These are phyloP conservation scores for Ligustrum vulgare DNA, from an alignment of 257 asterid genomes.

Conservation along the genomic window DNA sequence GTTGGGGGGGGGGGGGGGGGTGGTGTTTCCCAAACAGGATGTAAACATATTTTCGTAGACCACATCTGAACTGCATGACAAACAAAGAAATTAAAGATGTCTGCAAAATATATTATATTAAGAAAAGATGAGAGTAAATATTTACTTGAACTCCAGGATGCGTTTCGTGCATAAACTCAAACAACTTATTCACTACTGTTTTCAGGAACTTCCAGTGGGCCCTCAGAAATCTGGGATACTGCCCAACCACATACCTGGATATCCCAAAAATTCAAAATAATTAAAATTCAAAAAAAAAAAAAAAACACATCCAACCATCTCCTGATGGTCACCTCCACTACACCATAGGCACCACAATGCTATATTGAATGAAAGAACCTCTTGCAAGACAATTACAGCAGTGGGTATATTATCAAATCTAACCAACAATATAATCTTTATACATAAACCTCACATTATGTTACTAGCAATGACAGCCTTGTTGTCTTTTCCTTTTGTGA, in stretches of 20 bases:
- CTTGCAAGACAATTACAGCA: conserved; percentile 9
- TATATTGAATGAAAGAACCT: not conserved
- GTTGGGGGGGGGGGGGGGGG: too few relatives aligned
- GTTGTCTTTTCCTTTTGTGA: conserved; percentile 97
- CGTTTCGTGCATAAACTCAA: conserved; percentile 98
- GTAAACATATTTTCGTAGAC: not conserved
- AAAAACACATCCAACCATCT: not conserved
- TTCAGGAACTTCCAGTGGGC: conserved; percentile 99
- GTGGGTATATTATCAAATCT: not conserved
- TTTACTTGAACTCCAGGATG: conserved; percentile 99
- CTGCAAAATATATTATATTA: not conserved
- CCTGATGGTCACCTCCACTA: not conserved
- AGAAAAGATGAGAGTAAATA: conserved; percentile 10
- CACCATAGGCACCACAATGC: not conserved
- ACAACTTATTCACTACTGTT: conserved; percentile 96
- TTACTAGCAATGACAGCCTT: conserved; percentile 99
- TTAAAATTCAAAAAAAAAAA: not conserved
- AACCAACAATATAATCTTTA: not conserved
- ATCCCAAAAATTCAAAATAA: conserved; percentile 12
- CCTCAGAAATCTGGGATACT: conserved; percentile 95
- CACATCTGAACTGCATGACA: not conserved
- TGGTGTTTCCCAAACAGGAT: not conserved
- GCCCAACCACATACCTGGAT: conserved; percentile 98
- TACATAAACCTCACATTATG: conserved; percentile 70
- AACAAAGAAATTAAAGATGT: not conserved